These are phyloP conservation scores for Ostreobium quekettii DNA, from an alignment of 139 green algal species.

Conservation along the genomic window DNA sequence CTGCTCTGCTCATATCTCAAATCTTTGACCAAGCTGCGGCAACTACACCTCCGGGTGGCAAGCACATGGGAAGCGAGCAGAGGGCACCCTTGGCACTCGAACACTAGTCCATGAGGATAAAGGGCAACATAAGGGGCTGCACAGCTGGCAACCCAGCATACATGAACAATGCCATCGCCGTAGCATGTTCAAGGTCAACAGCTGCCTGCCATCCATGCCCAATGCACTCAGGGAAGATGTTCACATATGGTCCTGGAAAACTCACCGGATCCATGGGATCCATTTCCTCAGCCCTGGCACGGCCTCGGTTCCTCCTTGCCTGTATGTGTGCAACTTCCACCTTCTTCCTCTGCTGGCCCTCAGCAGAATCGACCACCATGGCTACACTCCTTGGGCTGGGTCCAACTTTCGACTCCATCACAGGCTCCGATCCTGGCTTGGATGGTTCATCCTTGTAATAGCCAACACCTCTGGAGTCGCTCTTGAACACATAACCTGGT, in stretches of 20 bases:
- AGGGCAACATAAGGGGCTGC: neutral
- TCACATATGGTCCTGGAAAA: neutral
- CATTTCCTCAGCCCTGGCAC: constrained; percentile 30
- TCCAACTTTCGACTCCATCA: neutral
- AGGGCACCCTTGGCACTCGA: neutral
- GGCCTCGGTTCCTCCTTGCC: constrained; percentile 3
- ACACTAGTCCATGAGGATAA: neutral
- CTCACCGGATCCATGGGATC: constrained; percentile 71
- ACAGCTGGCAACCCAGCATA: neutral
- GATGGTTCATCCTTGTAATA: constrained; percentile 30
- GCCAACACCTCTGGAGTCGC: constrained; percentile 29
- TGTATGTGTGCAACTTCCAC: neutral
- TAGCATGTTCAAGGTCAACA: neutral
- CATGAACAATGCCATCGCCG: neutral
- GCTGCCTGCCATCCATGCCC: neutral
- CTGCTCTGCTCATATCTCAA: no score
- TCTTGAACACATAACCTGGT: constrained; percentile 58
- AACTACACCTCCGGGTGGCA: no score
- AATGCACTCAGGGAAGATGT: neutral
- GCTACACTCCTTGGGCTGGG: neutral
- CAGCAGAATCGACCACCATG: neutral
- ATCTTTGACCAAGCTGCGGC: no score
- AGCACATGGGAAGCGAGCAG: neutral
- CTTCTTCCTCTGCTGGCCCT: no score
- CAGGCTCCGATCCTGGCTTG: neutral